These are phyloP conservation scores for Tremella yokohamensis DNA, from an alignment of 768 basidiomycete species.

Conservation along the genomic window DNA sequence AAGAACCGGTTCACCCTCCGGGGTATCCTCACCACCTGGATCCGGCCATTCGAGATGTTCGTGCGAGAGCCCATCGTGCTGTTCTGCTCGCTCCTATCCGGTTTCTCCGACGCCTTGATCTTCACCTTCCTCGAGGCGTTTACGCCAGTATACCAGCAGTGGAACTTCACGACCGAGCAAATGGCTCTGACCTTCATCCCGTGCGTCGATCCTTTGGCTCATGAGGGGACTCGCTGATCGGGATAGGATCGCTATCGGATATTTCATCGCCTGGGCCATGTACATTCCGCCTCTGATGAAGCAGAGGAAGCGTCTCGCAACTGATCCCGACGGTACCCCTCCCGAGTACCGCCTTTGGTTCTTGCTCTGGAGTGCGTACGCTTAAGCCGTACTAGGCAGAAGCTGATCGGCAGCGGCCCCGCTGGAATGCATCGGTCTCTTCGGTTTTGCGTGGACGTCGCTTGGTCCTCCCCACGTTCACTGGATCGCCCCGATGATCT, in stretches of 20 bases:
- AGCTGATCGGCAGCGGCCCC: slow-evolving; percentile 25
- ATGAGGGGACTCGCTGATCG: background rate
- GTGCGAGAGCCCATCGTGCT: slow-evolving; percentile 46
- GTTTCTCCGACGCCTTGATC: slow-evolving; percentile 48
- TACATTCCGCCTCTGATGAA: slow-evolving; percentile 34
- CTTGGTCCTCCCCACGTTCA: slow-evolving; percentile 53
- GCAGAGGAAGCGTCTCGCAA: slow-evolving; percentile 17
- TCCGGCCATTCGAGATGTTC: slow-evolving; percentile 44
- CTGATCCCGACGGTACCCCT: slow-evolving; percentile 25
- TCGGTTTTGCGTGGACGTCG: slow-evolving; percentile 39
- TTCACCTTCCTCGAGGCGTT: slow-evolving; percentile 48
- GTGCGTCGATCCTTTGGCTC: slow-evolving; percentile 6
- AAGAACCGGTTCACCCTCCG: slow-evolving; percentile 25
- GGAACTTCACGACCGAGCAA: slow-evolving; percentile 35
- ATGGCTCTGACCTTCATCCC: slow-evolving; percentile 43
- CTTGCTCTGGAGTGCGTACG: slow-evolving; percentile 22
- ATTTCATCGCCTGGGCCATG: slow-evolving; percentile 35
- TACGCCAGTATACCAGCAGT: slow-evolving; percentile 39
- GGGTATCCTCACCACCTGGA: slow-evolving; percentile 27
- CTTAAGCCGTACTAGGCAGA: background rate
- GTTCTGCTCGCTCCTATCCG: slow-evolving; percentile 42
- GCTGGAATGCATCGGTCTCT: slow-evolving; percentile 34
- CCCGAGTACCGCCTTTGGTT: slow-evolving; percentile 38
- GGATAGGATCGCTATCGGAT: slow-evolving; percentile 32
- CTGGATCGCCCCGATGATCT: slow-evolving; percentile 66